Conservation (phyloP, 805 yeast species). For the Metschnikowia cerradonensis region DNA sequence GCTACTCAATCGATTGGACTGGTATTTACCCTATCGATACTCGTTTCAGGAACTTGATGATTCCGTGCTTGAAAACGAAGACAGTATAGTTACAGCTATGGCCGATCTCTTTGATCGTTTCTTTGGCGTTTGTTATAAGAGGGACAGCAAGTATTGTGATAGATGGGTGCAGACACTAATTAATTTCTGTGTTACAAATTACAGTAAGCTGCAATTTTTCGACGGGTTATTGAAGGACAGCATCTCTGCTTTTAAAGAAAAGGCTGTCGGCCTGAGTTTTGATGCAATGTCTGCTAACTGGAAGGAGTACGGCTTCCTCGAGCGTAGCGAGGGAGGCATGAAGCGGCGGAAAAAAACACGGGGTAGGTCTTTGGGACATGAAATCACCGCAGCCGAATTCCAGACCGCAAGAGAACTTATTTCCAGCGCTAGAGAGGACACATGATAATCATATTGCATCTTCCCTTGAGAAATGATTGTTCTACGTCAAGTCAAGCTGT, state of each 20-base stretch:
- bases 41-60: conserved; percentile 7
- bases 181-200: conserved; percentile 4
- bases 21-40: conserved; percentile 10
- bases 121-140: conserved; percentile 12
- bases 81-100: conserved; percentile 4
- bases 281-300: neutral
- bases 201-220: conserved; percentile 1
- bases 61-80: conserved; percentile 3
- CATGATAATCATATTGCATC: neutral
- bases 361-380: neutral
- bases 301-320: neutral
- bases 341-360: neutral
- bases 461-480: neutral
- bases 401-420: neutral
- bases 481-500: neutral
- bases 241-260: conserved; percentile 5
- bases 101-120: conserved; percentile 15
- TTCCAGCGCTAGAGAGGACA: neutral
- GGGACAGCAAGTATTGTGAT: conserved; percentile 12
- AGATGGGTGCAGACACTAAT: conserved; percentile 10
- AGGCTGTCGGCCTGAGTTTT: conserved; percentile 1
- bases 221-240: conserved; percentile 6
- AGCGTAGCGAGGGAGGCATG: neutral
- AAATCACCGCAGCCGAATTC: neutral
- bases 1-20: conserved; percentile 8